phyloP scores from a whole-genome alignment of 2,329 filamentous ascomycete species.

The Fusarium fracticaudum region DNA sequence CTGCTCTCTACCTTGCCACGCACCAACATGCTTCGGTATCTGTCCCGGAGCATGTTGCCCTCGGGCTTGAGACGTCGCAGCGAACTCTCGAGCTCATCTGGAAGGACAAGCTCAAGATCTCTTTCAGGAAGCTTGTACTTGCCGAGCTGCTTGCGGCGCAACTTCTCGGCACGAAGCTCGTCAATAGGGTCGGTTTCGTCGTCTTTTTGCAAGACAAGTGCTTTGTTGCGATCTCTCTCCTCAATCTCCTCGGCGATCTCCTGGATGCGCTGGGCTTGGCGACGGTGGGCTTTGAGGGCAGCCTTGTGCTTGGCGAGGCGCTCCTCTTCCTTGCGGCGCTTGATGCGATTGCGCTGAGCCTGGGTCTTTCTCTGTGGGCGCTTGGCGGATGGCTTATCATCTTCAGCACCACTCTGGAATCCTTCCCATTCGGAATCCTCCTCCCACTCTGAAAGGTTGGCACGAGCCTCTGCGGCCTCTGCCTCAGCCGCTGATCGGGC shows the following conservation, averaged over 20 bases:
- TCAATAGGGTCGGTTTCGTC: slow-evolving; percentile 59
- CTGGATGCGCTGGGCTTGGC: slow-evolving; percentile 77
- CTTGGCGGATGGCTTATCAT: slow-evolving; percentile 70
- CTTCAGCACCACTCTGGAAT: slow-evolving; percentile 82
- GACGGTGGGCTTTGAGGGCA: slow-evolving; percentile 76
- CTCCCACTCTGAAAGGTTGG: slow-evolving; percentile 76
- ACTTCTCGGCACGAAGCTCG: slow-evolving; percentile 68
- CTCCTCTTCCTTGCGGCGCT: slow-evolving; percentile 89
- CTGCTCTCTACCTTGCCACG: slow-evolving; percentile 89
- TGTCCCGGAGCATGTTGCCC: slow-evolving; percentile 92
- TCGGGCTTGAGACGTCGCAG: slow-evolving; percentile 88
- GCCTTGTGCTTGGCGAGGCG: slow-evolving; percentile 78
- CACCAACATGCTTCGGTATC: slow-evolving; percentile 88
- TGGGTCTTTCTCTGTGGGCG: slow-evolving; percentile 86
- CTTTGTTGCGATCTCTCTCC: slow-evolving; percentile 63
- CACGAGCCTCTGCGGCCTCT: slow-evolving; percentile 75
- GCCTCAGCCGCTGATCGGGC: slow-evolving; percentile 76
- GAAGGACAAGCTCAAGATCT: slow-evolving; percentile 80
- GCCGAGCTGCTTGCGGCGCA: slow-evolving; percentile 79
- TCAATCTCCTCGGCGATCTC: slow-evolving; percentile 72
- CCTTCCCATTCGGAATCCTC: slow-evolving; percentile 94
- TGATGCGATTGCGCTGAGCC: slow-evolving; percentile 85
- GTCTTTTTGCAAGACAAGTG: slow-evolving; percentile 51
- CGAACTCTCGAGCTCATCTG: slow-evolving; percentile 85
- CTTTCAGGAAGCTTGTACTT: slow-evolving; percentile 79